Conservation (phyloP, 2,329 filamentous ascomycete genomes). For the Metarhizium brunneum region DNA sequence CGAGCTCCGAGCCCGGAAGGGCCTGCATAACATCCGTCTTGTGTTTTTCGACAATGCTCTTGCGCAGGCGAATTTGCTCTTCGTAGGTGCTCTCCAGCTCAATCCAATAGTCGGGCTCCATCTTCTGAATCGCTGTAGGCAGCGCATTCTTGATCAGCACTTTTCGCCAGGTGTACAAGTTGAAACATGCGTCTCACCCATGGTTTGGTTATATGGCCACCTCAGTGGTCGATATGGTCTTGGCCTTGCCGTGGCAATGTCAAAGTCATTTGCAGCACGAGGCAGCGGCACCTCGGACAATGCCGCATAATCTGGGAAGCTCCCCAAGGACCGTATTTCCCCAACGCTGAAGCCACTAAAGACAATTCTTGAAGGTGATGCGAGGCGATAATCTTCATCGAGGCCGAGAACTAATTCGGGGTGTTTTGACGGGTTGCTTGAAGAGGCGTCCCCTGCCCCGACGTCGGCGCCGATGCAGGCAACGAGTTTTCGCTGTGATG, state of each 20-base stretch:
- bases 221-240: constrained; percentile 70
- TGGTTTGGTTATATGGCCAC: constrained; percentile 78
- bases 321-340: constrained; percentile 59
- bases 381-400: constrained; percentile 20
- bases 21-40: constrained; percentile 55
- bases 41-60: constrained; percentile 53
- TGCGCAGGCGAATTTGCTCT: constrained; percentile 57
- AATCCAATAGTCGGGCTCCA: constrained; percentile 83
- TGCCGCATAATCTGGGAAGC: constrained; percentile 67
- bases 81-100: constrained; percentile 71
- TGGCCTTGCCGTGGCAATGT: constrained; percentile 57
- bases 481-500: background rate
- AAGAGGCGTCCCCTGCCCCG: background rate
- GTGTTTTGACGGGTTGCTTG: background rate
- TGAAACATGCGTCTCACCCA: constrained; percentile 48
- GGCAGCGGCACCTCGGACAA: constrained; percentile 66
- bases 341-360: constrained; percentile 58
- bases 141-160: background rate
- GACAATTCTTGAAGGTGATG: constrained; percentile 35
- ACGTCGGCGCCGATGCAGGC: background rate
- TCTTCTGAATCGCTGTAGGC: constrained; percentile 64
- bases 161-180: background rate
- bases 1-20: constrained; percentile 67
- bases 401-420: background rate
- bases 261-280: constrained; percentile 49